phyloP scores from a whole-genome alignment of 1,139 yeast species.

The Kazachstania sp. region DNA sequence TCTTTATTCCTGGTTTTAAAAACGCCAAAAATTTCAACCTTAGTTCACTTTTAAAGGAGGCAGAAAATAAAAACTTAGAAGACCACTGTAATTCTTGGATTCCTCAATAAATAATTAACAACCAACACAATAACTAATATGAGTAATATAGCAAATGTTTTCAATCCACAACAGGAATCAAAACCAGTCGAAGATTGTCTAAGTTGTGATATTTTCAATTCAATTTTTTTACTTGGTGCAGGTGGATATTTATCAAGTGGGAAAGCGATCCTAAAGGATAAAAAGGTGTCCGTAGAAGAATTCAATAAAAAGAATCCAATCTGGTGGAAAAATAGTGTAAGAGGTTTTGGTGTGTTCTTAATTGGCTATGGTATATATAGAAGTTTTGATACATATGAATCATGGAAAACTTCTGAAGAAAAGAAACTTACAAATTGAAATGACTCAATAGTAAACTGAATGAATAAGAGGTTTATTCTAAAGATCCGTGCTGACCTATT shows the following conservation, averaged over 20 bases:
- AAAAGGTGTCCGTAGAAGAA: slow-evolving; percentile 29
- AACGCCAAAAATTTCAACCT: no score
- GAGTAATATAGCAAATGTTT: slow-evolving; percentile 48
- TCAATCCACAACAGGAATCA: slow-evolving; percentile 44
- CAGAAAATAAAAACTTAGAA: no score
- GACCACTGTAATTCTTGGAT: no score
- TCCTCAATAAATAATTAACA: background rate
- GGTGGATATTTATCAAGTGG: slow-evolving; percentile 54
- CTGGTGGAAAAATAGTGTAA: slow-evolving; percentile 51
- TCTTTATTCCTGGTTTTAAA: no score
- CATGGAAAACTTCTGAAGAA: slow-evolving; percentile 5
- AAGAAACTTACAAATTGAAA: background rate
- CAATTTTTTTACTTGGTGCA: slow-evolving; percentile 46
- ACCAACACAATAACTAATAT: slow-evolving; percentile 30
- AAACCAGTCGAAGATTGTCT: slow-evolving; percentile 42
- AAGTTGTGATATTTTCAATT: slow-evolving; percentile 57
- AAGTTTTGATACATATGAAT: slow-evolving; percentile 38
- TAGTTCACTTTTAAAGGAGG: no score
- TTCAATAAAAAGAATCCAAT: slow-evolving; percentile 38
- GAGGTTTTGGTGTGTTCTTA: slow-evolving; percentile 44
- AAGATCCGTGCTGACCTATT: background rate
- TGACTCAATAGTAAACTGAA: background rate
- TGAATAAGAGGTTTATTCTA: background rate
- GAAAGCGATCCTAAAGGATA: slow-evolving; percentile 38
- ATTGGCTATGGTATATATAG: slow-evolving; percentile 49